Evolutionary conservation across 2,329 filamentous ascomycete species (phyloP), one percentile per base, ranked within the genome.

Genomic region (Fusarium agapanthi): DNA sequence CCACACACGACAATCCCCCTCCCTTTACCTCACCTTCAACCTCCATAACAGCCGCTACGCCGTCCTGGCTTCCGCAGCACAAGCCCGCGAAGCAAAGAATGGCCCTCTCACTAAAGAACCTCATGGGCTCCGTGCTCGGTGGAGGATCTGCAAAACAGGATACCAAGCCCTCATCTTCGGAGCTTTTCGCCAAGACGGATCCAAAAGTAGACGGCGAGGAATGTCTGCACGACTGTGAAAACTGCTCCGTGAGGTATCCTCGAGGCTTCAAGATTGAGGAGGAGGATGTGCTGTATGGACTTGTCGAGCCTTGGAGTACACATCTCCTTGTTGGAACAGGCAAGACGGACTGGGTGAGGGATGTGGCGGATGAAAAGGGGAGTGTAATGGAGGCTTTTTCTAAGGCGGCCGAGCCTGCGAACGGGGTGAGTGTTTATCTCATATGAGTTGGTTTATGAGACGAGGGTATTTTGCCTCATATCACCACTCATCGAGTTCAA

Each of bases 251-350:
- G 74, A 88, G 90, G 68, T 97, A 95, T 80, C 95, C 95, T 41
- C 86, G 85, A 67, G 82, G 82, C 40, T 92, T 92, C 83, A 90
- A 91, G 78, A 90, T 97, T 61, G 93, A 98, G 64, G 88, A 92
- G 80, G 84, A 87, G 12, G 94, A 97, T 79, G 85, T 91, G 76
- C 84, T 99, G 54, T 98, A 97, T 79, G 96, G 95, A 2, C 87
- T 93, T 66, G 89, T 98, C 71, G 93, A 94, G 78, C 94, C 91
- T 40, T 98, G 94, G 93, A 91, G 90, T 78, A 96, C 95, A 26
- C 96, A 99, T 83, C 80, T 97, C 69, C 85, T 99, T 37, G 94
- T 98, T 22, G 96, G 94, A 30, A 99, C 96, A n/a, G 94, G 95
- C 69, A 97, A 98, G 88, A 88, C 91, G 32, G 96, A 99, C 83